Evolutionary conservation across 148 eudicot genomes (phyloP).

Genomic region (Amaranthus hypochondriacus): DNA sequence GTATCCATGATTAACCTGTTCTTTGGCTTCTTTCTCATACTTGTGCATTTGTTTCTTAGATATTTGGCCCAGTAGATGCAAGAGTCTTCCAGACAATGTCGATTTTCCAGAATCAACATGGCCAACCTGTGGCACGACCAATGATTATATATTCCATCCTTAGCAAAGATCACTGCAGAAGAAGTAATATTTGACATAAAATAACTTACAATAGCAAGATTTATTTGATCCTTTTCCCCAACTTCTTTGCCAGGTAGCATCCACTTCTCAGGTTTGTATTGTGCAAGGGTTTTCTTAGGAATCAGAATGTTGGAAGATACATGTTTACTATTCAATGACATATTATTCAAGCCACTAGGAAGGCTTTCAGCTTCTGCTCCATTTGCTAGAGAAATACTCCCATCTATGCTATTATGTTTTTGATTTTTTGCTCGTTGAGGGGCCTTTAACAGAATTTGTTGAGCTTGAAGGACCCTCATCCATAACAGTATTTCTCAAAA

Average conservation of each 20-base stretch:
- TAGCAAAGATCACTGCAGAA: not conserved
- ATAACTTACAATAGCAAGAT: slow-evolving; percentile 89
- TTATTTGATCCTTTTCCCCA: slow-evolving; percentile 55
- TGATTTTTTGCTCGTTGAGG: slow-evolving; percentile 25
- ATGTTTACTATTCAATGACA: slow-evolving; percentile 42
- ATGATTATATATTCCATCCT: slow-evolving; percentile 1
- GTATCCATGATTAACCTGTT: slow-evolving; percentile 43
- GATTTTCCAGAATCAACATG: slow-evolving; percentile 99
- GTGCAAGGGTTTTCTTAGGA: slow-evolving; percentile 35
- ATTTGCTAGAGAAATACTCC: slow-evolving; percentile 27
- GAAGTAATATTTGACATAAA: slow-evolving; percentile 9
- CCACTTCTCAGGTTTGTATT: slow-evolving; percentile 83
- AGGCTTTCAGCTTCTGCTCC: slow-evolving; percentile 30
- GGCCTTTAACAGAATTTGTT: slow-evolving; percentile 29
- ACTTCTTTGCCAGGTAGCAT: slow-evolving; percentile 56
- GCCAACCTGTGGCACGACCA: slow-evolving; percentile 59
- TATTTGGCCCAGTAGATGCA: slow-evolving; percentile 77
- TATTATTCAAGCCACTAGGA: slow-evolving; percentile 32
- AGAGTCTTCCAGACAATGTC: slow-evolving; percentile 88
- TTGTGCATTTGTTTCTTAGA: slow-evolving; percentile 90
- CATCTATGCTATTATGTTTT: slow-evolving; percentile 26
- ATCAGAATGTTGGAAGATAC: slow-evolving; percentile 36
- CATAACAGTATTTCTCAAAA: slow-evolving; percentile 24
- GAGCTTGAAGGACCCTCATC: slow-evolving; percentile 34
- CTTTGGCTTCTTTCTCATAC: slow-evolving; percentile 82